Evolutionary conservation across 805 yeast genomes (phyloP).

Genomic region (Ascoidea tarda): DNA sequence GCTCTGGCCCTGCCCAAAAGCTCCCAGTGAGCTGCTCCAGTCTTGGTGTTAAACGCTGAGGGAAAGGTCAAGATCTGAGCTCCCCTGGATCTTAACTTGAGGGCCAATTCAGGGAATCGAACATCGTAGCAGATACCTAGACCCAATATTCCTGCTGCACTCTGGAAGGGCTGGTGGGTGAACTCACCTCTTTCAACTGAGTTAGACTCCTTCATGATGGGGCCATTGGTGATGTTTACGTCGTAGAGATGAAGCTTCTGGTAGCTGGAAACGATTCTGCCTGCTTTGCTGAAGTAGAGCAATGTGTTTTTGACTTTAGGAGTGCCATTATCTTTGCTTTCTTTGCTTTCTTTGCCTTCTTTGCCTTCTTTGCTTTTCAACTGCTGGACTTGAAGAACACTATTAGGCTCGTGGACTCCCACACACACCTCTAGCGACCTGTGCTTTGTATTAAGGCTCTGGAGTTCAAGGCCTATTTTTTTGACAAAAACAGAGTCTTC

Average conservation of each 20-base stretch:
- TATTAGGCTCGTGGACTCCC: conserved; percentile 72
- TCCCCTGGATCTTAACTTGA: conserved; percentile 48
- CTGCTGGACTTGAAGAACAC: conserved; percentile 16
- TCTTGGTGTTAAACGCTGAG: conserved; percentile 82
- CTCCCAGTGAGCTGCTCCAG: conserved; percentile 90
- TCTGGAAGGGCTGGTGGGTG: conserved; percentile 37
- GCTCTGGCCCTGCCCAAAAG: conserved; percentile 73
- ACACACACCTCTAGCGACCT: conserved; percentile 53
- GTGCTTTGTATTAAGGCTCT: conserved; percentile 22
- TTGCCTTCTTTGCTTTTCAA: conserved; percentile 2
- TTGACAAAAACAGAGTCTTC: conserved; percentile 27
- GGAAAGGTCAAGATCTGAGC: conserved; percentile 76
- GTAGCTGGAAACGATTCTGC: conserved; percentile 54
- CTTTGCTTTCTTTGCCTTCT: not conserved
- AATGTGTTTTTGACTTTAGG: conserved; percentile 55
- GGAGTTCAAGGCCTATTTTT: conserved; percentile 32
- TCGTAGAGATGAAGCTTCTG: conserved; percentile 86
- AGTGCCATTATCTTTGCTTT: conserved; percentile 10
- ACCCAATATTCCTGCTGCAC: conserved; percentile 59
- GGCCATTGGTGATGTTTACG: conserved; percentile 72
- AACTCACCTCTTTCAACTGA: conserved; percentile 69
- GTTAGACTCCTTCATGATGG: conserved; percentile 60
- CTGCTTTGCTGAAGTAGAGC: conserved; percentile 53
- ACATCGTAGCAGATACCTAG: conserved; percentile 78
- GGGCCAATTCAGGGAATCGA: conserved; percentile 65